Conservation (phyloP, 2,329 filamentous ascomycete species). For the Annulohypoxylon truncatum region DNA sequence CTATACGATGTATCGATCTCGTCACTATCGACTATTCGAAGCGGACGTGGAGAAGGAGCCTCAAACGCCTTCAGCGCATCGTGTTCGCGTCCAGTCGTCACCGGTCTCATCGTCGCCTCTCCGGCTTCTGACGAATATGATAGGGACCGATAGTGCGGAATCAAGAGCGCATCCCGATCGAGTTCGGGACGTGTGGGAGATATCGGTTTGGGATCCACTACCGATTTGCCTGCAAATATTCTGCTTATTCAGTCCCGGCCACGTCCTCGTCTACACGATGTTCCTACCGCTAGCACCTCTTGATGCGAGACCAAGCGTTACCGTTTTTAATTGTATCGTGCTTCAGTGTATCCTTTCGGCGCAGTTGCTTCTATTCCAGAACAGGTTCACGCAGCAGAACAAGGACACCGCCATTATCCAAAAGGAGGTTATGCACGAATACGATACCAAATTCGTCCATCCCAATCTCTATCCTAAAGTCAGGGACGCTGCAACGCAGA, state of each 20-base stretch:
- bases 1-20: slow-evolving; percentile 83
- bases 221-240: slow-evolving; percentile 85
- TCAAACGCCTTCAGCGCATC: slow-evolving; percentile 84
- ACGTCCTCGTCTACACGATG: slow-evolving; percentile 90
- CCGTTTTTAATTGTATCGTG: slow-evolving; percentile 83
- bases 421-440: slow-evolving; percentile 92
- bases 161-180: slow-evolving; percentile 86
- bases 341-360: slow-evolving; percentile 79
- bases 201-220: slow-evolving; percentile 92
- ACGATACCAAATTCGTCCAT: slow-evolving; percentile 95
- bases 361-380: slow-evolving; percentile 80
- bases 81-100: slow-evolving; percentile 88
- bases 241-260: slow-evolving; percentile 91
- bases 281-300: slow-evolving; percentile 82
- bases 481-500: slow-evolving; percentile 82
- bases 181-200: slow-evolving; percentile 90
- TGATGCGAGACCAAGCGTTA: slow-evolving; percentile 85
- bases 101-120: slow-evolving; percentile 83
- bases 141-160: slow-evolving; percentile 78
- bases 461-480: slow-evolving; percentile 86
- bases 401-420: slow-evolving; percentile 89
- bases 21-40: slow-evolving; percentile 92
- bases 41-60: slow-evolving; percentile 80
- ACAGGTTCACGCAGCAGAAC: slow-evolving; percentile 82
- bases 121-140: slow-evolving; percentile 74